Base-by-base conservation (phyloP, 1,139 yeast species). In the Sugiyamaella paludigena region DNA sequence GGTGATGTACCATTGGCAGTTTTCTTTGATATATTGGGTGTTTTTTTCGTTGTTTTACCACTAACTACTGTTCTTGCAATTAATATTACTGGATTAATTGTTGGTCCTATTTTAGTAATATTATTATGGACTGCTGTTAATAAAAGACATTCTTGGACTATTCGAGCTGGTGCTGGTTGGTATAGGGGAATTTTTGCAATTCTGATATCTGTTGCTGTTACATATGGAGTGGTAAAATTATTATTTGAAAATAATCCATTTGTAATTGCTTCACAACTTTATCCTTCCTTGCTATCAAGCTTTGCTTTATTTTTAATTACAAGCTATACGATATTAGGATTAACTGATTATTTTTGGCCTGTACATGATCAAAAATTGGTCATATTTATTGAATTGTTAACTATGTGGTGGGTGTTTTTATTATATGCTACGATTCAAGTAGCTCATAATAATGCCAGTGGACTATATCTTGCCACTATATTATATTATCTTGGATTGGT, bases 321-420 rank as follows among this genome's bases (percentile, higher is more conserved):
- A 41, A 84, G 83, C 59, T 84, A 83, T 60, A 39, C 77, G 2
- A 52, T 84, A 24, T 69, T 86, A 57, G 80, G 83, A 29, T 55
- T 78, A 12, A 74, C 80, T 52, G 74, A 75, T 44, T 70, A 73
- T 51, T 60, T 77, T 40, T 75, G 77, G 57, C 82, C 85, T 7
- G 78, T 81, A 30, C 85, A 82, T 58, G 94, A 82, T 62, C 88
- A 85, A 59, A 88, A 87, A 64, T 75, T 87, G 52, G 72, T 84
- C 36, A 74, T 79, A 1, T 71, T 84, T n/a, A 60, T 85, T 30
- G 84, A 84, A 64, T 65, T 79, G 10, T 75, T 83, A 16, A 63
- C 76, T 26, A 48, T 79, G 1, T 70, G 77, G 50, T 87, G 95
- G 95, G 48, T 74, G 0, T 56, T 69, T 0, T 70, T 84, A 48